A percentile compares a stretch with the other conserved stretches of the same genome.
These are phyloP conservation scores for Amanita muscaria DNA, from an alignment of 768 basidiomycete genomes.

Conservation along the genomic window DNA sequence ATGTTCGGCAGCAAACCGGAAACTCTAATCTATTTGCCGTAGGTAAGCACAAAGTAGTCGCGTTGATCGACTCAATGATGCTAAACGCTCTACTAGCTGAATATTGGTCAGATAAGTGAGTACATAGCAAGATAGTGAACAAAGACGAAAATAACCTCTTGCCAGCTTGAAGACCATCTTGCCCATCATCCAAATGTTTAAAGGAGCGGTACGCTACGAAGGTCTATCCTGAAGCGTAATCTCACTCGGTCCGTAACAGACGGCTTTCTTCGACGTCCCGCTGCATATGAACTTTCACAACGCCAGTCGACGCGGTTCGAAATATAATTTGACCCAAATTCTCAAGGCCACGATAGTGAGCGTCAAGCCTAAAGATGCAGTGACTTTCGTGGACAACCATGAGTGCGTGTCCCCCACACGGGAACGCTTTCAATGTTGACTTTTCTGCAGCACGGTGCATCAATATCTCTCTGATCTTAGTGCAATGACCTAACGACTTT, in stretches of 20 bases:
- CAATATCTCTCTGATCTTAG: background rate
- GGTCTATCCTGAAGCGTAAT: constrained; percentile 1
- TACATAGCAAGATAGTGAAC: constrained; percentile 1
- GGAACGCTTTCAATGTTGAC: background rate
- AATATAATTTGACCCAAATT: constrained; percentile 72
- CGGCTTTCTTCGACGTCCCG: constrained; percentile 87
- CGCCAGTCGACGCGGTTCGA: constrained; percentile 58
- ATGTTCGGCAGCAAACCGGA: constrained; percentile 35
- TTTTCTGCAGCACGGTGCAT: constrained; percentile 44
- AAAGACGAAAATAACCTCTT: constrained; percentile 2
- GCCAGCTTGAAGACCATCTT: constrained; percentile 40
- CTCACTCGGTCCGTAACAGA: constrained; percentile 30
- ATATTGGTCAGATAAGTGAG: constrained; percentile 73
- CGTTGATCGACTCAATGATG: background rate
- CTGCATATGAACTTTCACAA: constrained; percentile 76
- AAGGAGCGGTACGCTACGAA: constrained; percentile 47
- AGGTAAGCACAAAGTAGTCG: constrained; percentile 21
- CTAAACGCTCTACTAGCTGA: constrained; percentile 48
- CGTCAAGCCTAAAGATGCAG: constrained; percentile 66
- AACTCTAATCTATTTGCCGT: constrained; percentile 50
- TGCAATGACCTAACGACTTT: background rate
- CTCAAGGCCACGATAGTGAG: constrained; percentile 63
- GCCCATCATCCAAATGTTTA: constrained; percentile 51
- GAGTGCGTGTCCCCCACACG: constrained; percentile 43
- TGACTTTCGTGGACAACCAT: constrained; percentile 88